Conservation (phyloP, 2,329 filamentous ascomycete genomes). For the Fusarium xyrophilum region DNA sequence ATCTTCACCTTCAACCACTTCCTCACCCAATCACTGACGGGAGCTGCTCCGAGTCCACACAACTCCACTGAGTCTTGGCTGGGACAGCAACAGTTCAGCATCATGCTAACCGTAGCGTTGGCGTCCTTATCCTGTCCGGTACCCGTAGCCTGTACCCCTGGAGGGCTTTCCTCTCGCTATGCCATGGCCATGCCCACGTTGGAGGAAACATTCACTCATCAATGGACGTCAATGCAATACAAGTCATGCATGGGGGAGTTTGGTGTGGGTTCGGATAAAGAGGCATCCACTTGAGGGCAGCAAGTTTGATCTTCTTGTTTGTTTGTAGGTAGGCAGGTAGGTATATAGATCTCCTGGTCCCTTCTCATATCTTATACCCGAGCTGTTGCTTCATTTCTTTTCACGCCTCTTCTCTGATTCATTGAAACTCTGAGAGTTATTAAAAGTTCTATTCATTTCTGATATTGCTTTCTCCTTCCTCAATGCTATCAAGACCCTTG, state of each 20-base stretch:
- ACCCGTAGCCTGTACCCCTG: constrained; percentile 16
- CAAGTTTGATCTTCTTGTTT: constrained; percentile 17
- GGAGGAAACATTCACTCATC: constrained; percentile 19
- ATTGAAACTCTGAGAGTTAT: constrained; percentile 15
- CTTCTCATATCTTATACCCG: constrained; percentile 5
- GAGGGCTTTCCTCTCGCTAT: constrained; percentile 9
- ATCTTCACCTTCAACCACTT: constrained; percentile 25
- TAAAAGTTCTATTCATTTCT: constrained; percentile 5
- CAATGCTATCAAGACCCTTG: not conserved
- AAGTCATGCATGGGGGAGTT: constrained; percentile 18
- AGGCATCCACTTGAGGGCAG: constrained; percentile 22
- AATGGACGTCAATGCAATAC: constrained; percentile 30
- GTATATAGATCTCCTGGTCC: constrained; percentile 29
- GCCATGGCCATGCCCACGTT: constrained; percentile 18
- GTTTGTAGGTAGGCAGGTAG: constrained; percentile 9
- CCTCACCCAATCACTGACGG: constrained; percentile 37
- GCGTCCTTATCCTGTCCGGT: not conserved
- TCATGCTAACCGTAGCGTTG: constrained; percentile 21
- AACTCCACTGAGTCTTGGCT: constrained; percentile 30
- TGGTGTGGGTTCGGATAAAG: constrained; percentile 34
- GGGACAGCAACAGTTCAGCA: constrained; percentile 4
- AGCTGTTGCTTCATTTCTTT: constrained; percentile 8
- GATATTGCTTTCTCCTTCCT: not conserved
- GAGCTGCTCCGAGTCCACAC: constrained; percentile 13
- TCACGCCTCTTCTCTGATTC: constrained; percentile 22